Evolutionary conservation across 345 rosid species (phyloP).

Genomic region (Dipteronia sinensis): DNA sequence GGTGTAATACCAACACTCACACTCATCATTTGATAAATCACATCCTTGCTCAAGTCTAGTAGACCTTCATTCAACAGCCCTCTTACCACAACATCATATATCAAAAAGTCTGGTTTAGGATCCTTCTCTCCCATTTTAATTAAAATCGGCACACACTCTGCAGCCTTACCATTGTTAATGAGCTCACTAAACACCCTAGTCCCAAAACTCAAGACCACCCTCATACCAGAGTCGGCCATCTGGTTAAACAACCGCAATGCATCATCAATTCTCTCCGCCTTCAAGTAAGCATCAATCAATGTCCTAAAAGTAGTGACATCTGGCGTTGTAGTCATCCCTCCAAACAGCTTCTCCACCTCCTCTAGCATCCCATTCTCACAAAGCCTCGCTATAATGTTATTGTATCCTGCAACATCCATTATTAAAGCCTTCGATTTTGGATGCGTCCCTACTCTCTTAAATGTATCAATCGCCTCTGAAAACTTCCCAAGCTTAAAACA

Average conservation of each 20-base stretch:
- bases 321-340: conserved; percentile 60
- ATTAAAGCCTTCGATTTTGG: conserved; percentile 70
- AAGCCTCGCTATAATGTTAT: conserved; percentile 67
- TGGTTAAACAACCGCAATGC: conserved; percentile 56
- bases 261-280: conserved; percentile 71
- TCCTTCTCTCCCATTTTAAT: conserved; percentile 88
- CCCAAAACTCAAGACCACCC: conserved; percentile 92
- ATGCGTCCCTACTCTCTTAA: conserved; percentile 74
- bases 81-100: conserved; percentile 82
- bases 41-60: conserved; percentile 55
- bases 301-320: conserved; percentile 76
- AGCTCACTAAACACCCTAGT: conserved; percentile 66
- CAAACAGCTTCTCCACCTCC: conserved; percentile 69
- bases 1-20: conserved; percentile 67
- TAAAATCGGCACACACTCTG: conserved; percentile 67
- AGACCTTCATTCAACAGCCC: conserved; percentile 75
- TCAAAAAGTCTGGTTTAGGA: conserved; percentile 81
- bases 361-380: conserved; percentile 78
- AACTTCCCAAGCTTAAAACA: conserved; percentile 77
- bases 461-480: conserved; percentile 59
- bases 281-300: conserved; percentile 74
- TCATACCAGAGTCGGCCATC: conserved; percentile 77
- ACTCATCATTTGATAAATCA: conserved; percentile 69
- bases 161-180: conserved; percentile 68
- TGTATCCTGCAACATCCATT: conserved; percentile 84